Conservation (phyloP, 306 rosid genomes). For the Bauhinia variegata region DNA sequence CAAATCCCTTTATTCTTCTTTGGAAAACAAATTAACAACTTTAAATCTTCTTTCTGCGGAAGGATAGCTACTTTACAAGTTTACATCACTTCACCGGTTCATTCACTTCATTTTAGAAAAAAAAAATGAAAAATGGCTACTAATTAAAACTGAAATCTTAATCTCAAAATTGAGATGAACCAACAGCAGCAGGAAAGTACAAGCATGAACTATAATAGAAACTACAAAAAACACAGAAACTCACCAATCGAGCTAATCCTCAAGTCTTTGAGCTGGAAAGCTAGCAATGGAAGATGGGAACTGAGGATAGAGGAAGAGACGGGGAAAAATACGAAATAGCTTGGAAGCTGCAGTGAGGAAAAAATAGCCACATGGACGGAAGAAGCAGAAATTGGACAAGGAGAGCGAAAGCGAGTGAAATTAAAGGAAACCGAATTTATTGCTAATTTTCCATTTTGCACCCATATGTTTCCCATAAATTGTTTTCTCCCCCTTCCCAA, state of each 20-base stretch:
- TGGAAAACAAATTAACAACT: conserved; percentile 10
- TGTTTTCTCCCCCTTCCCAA: background rate
- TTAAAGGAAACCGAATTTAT: conserved; percentile 35
- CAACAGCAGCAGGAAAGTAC: conserved; percentile 10
- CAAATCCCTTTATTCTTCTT: conserved; percentile 37
- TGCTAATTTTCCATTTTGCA: conserved; percentile 19
- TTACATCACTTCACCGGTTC: conserved; percentile 25
- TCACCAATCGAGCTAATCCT: conserved; percentile 49
- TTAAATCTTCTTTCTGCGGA: conserved; percentile 8
- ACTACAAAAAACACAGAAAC: conserved; percentile 30
- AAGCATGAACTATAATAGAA: conserved; percentile 6
- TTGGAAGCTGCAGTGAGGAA: conserved; percentile 51
- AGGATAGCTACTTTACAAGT: conserved; percentile 33
- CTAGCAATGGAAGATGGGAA: conserved; percentile 37
- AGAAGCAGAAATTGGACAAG: conserved; percentile 37
- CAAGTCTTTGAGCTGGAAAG: conserved; percentile 34
- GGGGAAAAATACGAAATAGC: conserved; percentile 35
- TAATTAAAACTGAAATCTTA: conserved; percentile 37
- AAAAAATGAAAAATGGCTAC: conserved; percentile 7
- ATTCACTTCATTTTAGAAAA: conserved; percentile 7
- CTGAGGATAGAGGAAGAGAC: conserved; percentile 35
- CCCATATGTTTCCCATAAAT: background rate
- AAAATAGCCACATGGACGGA: conserved; percentile 64
- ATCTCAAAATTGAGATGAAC: conserved; percentile 24
- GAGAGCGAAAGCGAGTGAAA: conserved; percentile 57